phyloP scores from a whole-genome alignment of 176 grass and related monocot genomes.

The Triticum timopheevii region DNA sequence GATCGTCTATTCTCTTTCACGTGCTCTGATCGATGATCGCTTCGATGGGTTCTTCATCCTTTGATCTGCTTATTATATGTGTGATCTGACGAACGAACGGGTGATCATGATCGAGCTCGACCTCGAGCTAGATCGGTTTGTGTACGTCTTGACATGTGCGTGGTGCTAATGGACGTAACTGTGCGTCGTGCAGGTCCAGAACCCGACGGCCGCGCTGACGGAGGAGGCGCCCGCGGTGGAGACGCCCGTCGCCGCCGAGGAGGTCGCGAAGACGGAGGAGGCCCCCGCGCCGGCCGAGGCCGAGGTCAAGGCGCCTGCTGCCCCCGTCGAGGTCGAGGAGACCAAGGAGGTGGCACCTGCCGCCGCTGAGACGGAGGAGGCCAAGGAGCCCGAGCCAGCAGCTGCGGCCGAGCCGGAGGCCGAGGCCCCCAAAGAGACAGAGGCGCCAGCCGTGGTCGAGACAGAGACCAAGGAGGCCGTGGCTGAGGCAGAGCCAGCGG shows the following conservation, averaged over 20 bases:
- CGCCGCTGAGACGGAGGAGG: not conserved
- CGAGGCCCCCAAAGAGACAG: conserved; percentile 8
- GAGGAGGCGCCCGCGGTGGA: conserved; percentile 46
- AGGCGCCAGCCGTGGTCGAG: not conserved
- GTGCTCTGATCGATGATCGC: not conserved
- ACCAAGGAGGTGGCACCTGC: not conserved
- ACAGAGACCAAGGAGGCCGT: conserved; percentile 31
- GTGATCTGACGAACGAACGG: not conserved
- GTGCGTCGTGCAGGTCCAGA: conserved; percentile 57
- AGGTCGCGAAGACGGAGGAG: conserved; percentile 35
- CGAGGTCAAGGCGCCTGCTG: conserved; percentile 7
- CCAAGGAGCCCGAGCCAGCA: conserved; percentile 22
- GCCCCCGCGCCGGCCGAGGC: conserved; percentile 27
- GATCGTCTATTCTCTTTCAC: not conserved
- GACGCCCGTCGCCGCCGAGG: conserved; percentile 14
- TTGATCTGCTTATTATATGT: not conserved
- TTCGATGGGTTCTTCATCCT: not conserved
- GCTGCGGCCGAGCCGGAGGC: not conserved
- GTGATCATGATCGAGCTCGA: not conserved
- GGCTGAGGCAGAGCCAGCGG: not conserved
- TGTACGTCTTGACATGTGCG: not conserved
- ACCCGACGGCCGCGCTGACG: conserved; percentile 38
- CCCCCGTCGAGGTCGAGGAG: not conserved
- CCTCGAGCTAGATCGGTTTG: not conserved
- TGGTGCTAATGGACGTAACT: not conserved